phyloP scores from a whole-genome alignment of 2,329 filamentous ascomycete genomes.

The Emericellopsis cladophorae region DNA sequence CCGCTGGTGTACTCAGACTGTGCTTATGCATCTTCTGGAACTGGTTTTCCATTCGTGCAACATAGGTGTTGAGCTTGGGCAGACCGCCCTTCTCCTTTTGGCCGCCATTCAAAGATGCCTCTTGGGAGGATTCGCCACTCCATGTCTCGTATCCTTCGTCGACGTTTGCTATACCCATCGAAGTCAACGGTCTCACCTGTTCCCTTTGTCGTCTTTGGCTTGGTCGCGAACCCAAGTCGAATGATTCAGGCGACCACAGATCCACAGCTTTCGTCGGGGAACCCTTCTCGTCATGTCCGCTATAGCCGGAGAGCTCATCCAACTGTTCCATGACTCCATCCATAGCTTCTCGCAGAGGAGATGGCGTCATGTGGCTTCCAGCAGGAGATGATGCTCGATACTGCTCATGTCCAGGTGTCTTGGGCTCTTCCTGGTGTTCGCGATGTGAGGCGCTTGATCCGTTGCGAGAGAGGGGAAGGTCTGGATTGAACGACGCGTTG shows the following conservation, averaged over 20 bases:
- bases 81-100: slow-evolving; percentile 34
- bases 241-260: slow-evolving; percentile 87
- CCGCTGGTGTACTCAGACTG: slow-evolving; percentile 24
- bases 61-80: slow-evolving; percentile 72
- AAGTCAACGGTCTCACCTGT: slow-evolving; percentile 47
- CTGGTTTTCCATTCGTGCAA: slow-evolving; percentile 81
- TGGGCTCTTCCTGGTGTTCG: slow-evolving; percentile 15
- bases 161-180: slow-evolving; percentile 53
- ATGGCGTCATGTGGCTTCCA: slow-evolving; percentile 64
- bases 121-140: slow-evolving; percentile 39
- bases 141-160: slow-evolving; percentile 51
- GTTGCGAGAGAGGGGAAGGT: slow-evolving; percentile 18
- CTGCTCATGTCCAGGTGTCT: slow-evolving; percentile 35
- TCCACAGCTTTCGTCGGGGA: slow-evolving; percentile 18
- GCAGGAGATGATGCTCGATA: slow-evolving; percentile 51
- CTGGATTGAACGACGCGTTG: slow-evolving; percentile 17
- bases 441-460: slow-evolving; percentile 21
- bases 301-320: slow-evolving; percentile 53
- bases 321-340: slow-evolving; percentile 95
- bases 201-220: slow-evolving; percentile 9
- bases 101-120: slow-evolving; percentile 26
- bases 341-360: slow-evolving; percentile 88
- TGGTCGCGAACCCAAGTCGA: slow-evolving; percentile 37
- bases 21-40: slow-evolving; percentile 59
- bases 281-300: neutral